phyloP scores from a whole-genome alignment of 768 basidiomycete genomes.

The Leccinum variicolor region DNA sequence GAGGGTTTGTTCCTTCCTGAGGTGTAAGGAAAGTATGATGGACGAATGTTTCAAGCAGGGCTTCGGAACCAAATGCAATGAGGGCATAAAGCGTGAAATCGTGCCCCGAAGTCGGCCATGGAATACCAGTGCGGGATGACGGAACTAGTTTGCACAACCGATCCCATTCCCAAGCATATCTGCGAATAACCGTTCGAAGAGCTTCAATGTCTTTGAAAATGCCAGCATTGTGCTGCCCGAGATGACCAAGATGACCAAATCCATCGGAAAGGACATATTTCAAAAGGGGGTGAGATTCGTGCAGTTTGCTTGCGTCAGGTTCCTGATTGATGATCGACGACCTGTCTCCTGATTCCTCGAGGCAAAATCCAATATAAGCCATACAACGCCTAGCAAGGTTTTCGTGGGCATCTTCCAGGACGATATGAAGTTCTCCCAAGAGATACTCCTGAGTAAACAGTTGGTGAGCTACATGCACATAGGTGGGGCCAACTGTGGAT shows the following conservation, averaged over 20 bases:
- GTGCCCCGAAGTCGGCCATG: constrained; percentile 5
- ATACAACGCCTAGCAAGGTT: constrained; percentile 9
- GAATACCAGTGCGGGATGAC: not conserved
- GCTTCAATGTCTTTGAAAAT: constrained; percentile 3
- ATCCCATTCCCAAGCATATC: not conserved
- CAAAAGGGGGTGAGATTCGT: not conserved
- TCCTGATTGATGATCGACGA: not conserved
- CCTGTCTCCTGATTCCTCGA: not conserved
- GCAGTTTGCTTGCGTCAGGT: not conserved
- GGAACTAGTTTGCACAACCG: not conserved
- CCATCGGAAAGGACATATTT: constrained; percentile 11
- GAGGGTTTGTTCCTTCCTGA: not conserved
- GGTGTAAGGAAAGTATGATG: not conserved
- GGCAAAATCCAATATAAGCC: constrained; percentile 6
- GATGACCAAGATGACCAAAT: constrained; percentile 6
- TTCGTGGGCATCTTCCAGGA: constrained; percentile 6
- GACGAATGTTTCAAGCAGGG: not conserved
- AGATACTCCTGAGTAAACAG: constrained; percentile 10
- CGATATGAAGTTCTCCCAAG: constrained; percentile 5
- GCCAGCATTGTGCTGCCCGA: not conserved
- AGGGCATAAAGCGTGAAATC: constrained; percentile 5
- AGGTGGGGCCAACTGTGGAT: no score
- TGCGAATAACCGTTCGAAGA: not conserved
- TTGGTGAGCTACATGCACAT: not conserved
- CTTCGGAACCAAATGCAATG: constrained; percentile 1